Conservation (phyloP, 148 eudicot species). For the Mesembryanthemum crystallinum region DNA sequence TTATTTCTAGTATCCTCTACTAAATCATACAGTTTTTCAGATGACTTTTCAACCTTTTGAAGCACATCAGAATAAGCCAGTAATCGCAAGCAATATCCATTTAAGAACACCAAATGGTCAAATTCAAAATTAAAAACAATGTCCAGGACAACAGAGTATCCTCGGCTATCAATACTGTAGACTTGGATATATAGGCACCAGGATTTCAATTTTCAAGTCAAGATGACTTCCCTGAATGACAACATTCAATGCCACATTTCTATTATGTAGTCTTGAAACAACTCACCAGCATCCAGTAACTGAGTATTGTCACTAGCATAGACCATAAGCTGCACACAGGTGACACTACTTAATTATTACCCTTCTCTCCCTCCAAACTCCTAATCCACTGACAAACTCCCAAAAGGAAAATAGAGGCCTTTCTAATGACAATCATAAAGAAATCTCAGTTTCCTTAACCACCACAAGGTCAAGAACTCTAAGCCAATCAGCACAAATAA, state of each 20-base stretch:
- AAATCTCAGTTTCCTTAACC: too few species aligned
- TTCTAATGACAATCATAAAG: too few species aligned
- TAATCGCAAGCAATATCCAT: not conserved
- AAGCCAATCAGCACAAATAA: too few species aligned
- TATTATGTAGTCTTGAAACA: not conserved
- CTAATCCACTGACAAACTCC: too few species aligned
- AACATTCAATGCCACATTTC: not conserved
- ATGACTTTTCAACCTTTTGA: not conserved
- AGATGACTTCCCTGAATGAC: not conserved
- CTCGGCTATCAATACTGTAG: not conserved
- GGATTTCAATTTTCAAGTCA: conserved; percentile 1
- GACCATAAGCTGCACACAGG: not conserved
- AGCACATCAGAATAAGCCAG: not conserved
- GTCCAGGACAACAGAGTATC: not conserved
- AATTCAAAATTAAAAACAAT: not conserved
- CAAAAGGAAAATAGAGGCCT: too few species aligned
- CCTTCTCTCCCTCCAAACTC: not conserved
- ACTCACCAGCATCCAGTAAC: not conserved
- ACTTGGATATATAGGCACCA: not conserved
- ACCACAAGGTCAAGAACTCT: too few species aligned
- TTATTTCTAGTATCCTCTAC: not conserved
- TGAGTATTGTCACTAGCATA: not conserved
- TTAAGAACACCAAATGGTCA: not conserved
- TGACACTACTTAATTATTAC: not conserved
- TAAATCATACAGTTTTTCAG: not conserved